These are phyloP conservation scores for Echinochloa phyllopogon DNA, from an alignment of 176 grass and related monocot genomes.

Conservation along the genomic window DNA sequence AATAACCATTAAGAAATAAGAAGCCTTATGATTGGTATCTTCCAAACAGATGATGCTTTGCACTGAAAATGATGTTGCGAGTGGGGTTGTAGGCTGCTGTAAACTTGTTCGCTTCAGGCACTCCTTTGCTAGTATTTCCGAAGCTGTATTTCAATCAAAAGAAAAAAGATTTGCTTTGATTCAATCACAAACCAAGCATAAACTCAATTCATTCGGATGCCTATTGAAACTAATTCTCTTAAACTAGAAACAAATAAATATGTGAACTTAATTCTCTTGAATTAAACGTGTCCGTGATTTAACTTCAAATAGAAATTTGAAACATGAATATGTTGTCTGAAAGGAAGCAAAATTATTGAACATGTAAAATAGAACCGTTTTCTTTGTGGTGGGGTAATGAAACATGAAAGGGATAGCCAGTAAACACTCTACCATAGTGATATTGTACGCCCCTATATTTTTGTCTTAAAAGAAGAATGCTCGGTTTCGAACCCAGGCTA, in stretches of 20 bases:
- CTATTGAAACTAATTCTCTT: slow-evolving; percentile 1
- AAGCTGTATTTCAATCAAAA: slow-evolving; percentile 27
- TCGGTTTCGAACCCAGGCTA: neutral
- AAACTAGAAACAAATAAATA: neutral
- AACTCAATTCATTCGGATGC: neutral
- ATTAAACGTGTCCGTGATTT: neutral
- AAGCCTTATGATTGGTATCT: slow-evolving; percentile 41
- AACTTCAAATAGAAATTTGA: slow-evolving; percentile 6
- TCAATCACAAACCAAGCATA: slow-evolving; percentile 26
- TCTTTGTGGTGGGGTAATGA: too few relatives aligned
- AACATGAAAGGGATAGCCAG: neutral
- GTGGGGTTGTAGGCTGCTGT: slow-evolving; percentile 13
- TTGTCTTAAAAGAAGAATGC: neutral
- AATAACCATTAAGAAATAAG: neutral
- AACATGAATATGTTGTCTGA: neutral
- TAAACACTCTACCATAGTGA: neutral
- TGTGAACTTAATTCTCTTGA: neutral
- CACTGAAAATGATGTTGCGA: slow-evolving; percentile 56
- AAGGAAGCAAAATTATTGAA: neutral
- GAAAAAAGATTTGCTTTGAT: neutral
- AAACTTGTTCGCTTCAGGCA: neutral
- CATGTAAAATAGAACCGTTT: neutral
- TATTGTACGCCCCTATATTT: neutral
- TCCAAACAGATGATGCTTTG: slow-evolving; percentile 39
- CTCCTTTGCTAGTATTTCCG: neutral